A percentile compares a stretch with the other conserved stretches of the same genome.
Evolutionary conservation across 306 rosid species (phyloP).

Genomic region (Acacia acuminata): DNA sequence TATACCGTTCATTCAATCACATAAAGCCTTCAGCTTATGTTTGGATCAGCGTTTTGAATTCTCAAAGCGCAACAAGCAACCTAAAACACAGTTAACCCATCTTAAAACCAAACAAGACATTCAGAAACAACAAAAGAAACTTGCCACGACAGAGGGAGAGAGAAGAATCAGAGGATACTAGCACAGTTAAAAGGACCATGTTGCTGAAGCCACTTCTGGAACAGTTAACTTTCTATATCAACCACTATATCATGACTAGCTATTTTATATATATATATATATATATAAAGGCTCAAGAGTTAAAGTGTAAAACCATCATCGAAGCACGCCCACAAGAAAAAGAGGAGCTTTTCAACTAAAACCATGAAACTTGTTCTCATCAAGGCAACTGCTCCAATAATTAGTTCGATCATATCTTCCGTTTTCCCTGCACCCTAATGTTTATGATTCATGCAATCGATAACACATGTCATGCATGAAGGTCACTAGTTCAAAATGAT

Average conservation of each 20-base stretch:
- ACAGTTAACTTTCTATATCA: slow-evolving; percentile 52
- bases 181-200: neutral
- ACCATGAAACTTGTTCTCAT: neutral
- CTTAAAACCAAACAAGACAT: neutral
- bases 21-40: neutral
- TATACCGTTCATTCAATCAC: neutral
- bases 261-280: too few relatives aligned
- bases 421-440: neutral
- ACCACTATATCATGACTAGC: slow-evolving; percentile 34
- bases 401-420: neutral
- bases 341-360: neutral
- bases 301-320: slow-evolving; percentile 2
- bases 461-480: too few relatives aligned
- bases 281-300: slow-evolving; percentile 28
- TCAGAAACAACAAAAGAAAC: neutral
- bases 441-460: too few relatives aligned
- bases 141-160: neutral
- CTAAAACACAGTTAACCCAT: neutral
- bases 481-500: neutral
- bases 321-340: slow-evolving; percentile 21
- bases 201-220: slow-evolving; percentile 80
- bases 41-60: neutral
- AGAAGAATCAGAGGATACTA: neutral
- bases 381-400: neutral
- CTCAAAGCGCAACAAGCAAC: neutral